Percentiles rank a stretch among this genome's conserved stretches.
Evolutionary conservation across 768 basidiomycete species (phyloP).

Genomic region (Tylopilus sp.): DNA sequence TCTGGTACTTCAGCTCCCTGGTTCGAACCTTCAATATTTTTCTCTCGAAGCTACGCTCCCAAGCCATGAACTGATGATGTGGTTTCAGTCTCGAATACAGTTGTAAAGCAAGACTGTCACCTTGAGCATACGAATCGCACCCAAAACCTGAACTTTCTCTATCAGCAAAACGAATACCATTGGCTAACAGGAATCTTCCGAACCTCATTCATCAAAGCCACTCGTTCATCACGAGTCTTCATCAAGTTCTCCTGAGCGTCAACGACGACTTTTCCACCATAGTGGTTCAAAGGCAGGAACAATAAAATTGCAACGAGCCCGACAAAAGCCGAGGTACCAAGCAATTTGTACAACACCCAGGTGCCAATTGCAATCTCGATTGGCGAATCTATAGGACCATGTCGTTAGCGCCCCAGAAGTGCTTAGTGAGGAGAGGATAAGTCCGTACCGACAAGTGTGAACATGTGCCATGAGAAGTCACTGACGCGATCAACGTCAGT

Average conservation of each 20-base stretch:
- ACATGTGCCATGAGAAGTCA: slow-evolving; percentile 79
- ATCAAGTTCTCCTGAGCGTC: slow-evolving; percentile 80
- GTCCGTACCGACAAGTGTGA: slow-evolving; percentile 62
- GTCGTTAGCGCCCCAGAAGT: neutral
- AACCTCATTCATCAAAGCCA: slow-evolving; percentile 86
- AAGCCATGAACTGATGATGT: slow-evolving; percentile 76
- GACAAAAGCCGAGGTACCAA: slow-evolving; percentile 75
- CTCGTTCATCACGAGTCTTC: slow-evolving; percentile 90
- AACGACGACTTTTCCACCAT: slow-evolving; percentile 76
- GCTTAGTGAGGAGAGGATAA: neutral
- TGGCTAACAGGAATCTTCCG: slow-evolving; percentile 3
- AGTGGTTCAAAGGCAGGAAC: slow-evolving; percentile 78
- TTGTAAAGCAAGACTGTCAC: slow-evolving; percentile 15
- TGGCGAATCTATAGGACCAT: slow-evolving; percentile 53
- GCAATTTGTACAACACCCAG: slow-evolving; percentile 70
- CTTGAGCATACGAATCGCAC: slow-evolving; percentile 90
- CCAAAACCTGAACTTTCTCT: slow-evolving; percentile 51
- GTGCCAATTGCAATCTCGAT: slow-evolving; percentile 76
- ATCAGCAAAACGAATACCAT: neutral
- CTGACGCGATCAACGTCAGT: slow-evolving; percentile 90
- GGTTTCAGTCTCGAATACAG: neutral
- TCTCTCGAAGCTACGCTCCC: slow-evolving; percentile 87
- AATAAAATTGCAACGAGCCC: slow-evolving; percentile 75
- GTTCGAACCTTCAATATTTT: slow-evolving; percentile 69
- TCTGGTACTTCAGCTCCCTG: slow-evolving; percentile 81